Conservation (phyloP, 805 yeast genomes). For the Brettanomyces nanus region DNA sequence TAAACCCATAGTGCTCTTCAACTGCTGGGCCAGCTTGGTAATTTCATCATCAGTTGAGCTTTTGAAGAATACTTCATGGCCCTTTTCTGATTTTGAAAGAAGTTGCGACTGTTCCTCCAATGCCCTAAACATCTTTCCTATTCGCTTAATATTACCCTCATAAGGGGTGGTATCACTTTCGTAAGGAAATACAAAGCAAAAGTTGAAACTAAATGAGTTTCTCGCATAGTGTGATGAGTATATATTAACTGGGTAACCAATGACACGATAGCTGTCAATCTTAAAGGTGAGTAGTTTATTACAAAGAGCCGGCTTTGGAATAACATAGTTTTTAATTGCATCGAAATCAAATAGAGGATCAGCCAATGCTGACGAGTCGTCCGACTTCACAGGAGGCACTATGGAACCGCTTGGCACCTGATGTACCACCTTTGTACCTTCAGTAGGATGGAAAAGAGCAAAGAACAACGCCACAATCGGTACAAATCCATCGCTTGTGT, state of each 20-base stretch:
- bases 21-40: slow-evolving; percentile 5
- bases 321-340: slow-evolving; percentile 78
- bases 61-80: slow-evolving; percentile 35
- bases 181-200: slow-evolving; percentile 84
- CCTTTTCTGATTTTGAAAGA: slow-evolving; percentile 48
- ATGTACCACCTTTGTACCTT: slow-evolving; percentile 85
- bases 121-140: slow-evolving; percentile 84
- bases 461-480: slow-evolving; percentile 88
- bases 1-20: slow-evolving; percentile 3
- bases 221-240: slow-evolving; percentile 71
- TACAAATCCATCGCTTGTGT: slow-evolving; percentile 51
- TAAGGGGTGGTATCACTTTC: slow-evolving; percentile 77
- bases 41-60: slow-evolving; percentile 8
- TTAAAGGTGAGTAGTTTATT: slow-evolving; percentile 71
- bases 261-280: slow-evolving; percentile 58
- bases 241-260: slow-evolving; percentile 86
- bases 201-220: slow-evolving; percentile 87
- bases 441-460: slow-evolving; percentile 90
- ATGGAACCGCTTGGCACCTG: slow-evolving; percentile 82
- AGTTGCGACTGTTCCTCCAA: slow-evolving; percentile 83
- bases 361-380: slow-evolving; percentile 28
- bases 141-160: slow-evolving; percentile 73
- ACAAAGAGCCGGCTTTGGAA: slow-evolving; percentile 90
- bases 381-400: slow-evolving; percentile 27
- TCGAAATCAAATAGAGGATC: slow-evolving; percentile 66